phyloP scores from a whole-genome alignment of 2,329 filamentous ascomycete species.

The Gaeumannomyces sp. region DNA sequence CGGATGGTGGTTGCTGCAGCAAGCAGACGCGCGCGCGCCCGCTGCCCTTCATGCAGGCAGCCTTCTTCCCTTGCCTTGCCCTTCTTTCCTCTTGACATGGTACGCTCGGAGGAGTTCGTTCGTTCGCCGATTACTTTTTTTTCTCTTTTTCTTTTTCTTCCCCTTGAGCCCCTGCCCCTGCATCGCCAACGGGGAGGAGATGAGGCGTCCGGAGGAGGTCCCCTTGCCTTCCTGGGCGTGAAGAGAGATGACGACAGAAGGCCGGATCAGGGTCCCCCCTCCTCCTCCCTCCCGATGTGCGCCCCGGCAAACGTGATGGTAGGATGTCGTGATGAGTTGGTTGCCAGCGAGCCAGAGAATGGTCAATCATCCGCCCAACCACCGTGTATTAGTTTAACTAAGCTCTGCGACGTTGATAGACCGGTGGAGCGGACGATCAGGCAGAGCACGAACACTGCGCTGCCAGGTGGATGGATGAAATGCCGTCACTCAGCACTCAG shows the following conservation, averaged over 20 bases:
- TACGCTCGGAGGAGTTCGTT: background rate
- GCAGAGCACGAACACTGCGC: background rate
- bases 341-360: background rate
- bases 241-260: no score
- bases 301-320: background rate
- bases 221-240: no score
- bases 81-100: background rate
- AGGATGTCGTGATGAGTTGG: background rate
- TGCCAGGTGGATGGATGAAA: no score
- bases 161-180: background rate
- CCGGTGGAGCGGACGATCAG: background rate
- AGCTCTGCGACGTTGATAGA: background rate
- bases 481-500: background rate
- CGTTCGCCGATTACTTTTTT: no score
- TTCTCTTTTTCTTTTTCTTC: no score
- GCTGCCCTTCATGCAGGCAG: background rate
- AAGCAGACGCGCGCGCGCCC: background rate
- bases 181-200: background rate
- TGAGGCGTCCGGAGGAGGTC: background rate
- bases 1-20: background rate
- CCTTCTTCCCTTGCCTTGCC: no score
- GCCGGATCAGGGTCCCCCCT: background rate
- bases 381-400: background rate
- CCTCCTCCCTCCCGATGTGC: no score
- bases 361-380: background rate